Base-by-base conservation (phyloP, 179 eudicot species). In the Corrigiola litoralis region DNA sequence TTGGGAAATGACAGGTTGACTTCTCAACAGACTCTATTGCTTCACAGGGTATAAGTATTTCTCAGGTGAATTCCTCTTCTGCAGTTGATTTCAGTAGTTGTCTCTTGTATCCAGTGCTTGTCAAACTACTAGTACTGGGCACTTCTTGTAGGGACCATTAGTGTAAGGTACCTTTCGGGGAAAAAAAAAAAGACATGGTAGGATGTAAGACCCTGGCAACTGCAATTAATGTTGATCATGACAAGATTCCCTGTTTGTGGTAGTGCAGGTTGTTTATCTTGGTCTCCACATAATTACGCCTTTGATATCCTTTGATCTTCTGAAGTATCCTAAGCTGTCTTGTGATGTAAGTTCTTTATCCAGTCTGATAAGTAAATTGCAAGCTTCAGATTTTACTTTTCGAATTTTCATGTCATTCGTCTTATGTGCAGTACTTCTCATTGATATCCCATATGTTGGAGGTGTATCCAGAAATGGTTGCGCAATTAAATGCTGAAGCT, bases 201-300 rank as follows among this genome's bases (percentile, higher is more conserved):
- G 29, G 5, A 58, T 54, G 13, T 68, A 7, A 38, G 29, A 21
- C 61, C 20, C 13, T 40, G 34, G 28, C 17, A 60, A 45, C 14
- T 61, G 13, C 25, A 13, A 16, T 14, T 37, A 48, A 57, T 63
- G 49, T 33, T 42, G 59, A 48, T 48, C 21, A 45, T 27, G 51
- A 16, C n/a, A n/a, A 25, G 56, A 14, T 66, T 55, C 10, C 48
- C 57, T 73, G 42, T 69, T 17, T 63, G 65, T 42, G 13, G 27
- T 23, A 21, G 13, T 80, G 69, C 91, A 94, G 99, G 99, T 90
- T 62, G 97, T 94, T 31, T 94, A 78, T 75, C 66, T 78, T 57
- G 99, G 99, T 72, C 90, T 90, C 72, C 97, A 87, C 83, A 90
- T 94, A 73, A 87, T 94, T 52, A 84, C 94, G 33, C 99, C 99